A percentile compares a stretch with the other conserved stretches of the same genome.
Evolutionary conservation across 805 yeast species (phyloP).

Genomic region (Yamadazyma tumulicola): DNA sequence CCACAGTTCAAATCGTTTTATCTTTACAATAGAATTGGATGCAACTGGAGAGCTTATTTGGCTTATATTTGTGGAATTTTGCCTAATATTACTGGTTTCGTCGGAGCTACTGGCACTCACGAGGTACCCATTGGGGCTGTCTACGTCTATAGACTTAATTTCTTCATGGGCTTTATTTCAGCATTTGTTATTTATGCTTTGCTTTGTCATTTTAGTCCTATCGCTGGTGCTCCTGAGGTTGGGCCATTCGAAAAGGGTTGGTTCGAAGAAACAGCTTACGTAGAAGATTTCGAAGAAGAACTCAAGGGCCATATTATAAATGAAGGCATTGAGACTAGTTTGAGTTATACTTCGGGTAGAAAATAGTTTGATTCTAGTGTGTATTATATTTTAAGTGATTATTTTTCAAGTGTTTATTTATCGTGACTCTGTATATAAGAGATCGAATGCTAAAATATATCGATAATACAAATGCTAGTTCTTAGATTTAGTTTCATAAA

Average conservation of each 20-base stretch:
- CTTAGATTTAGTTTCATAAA: slow-evolving; percentile 6
- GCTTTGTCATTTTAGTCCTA: slow-evolving; percentile 52
- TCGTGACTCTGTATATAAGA: neutral
- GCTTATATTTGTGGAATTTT: slow-evolving; percentile 79
- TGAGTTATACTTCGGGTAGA: slow-evolving; percentile 14
- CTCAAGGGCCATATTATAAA: slow-evolving; percentile 26
- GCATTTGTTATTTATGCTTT: slow-evolving; percentile 54
- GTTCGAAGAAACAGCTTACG: slow-evolving; percentile 61
- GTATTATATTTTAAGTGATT: neutral
- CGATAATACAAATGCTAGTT: too few species aligned
- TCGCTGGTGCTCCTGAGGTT: slow-evolving; percentile 33
- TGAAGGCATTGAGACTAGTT: slow-evolving; percentile 14
- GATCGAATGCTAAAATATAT: slow-evolving; percentile 2
- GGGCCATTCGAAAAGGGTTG: slow-evolving; percentile 52
- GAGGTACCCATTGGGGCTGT: slow-evolving; percentile 75
- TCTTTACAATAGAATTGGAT: slow-evolving; percentile 58
- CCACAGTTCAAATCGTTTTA: slow-evolving; percentile 39
- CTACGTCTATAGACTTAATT: slow-evolving; percentile 67
- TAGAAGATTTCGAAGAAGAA: slow-evolving; percentile 56
- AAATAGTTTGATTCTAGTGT: neutral
- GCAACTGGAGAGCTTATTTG: slow-evolving; percentile 80
- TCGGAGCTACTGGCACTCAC: slow-evolving; percentile 72
- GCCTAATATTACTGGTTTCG: slow-evolving; percentile 86
- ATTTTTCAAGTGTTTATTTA: too few species aligned
- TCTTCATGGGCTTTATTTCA: slow-evolving; percentile 68